phyloP scores from a whole-genome alignment of 768 basidiomycete species.

The Mycena belliarum region DNA sequence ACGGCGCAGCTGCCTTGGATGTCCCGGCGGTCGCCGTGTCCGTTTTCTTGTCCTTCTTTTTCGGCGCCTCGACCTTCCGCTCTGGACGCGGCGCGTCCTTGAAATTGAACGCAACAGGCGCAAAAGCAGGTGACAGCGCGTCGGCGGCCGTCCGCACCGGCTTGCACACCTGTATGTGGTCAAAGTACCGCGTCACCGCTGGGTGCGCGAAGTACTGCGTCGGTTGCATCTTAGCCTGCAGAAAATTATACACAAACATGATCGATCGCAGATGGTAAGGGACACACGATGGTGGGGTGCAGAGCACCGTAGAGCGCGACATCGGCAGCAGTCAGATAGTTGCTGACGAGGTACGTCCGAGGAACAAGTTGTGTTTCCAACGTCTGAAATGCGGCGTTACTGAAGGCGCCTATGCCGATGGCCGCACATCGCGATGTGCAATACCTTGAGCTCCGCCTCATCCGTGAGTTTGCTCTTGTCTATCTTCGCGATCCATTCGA shows the following conservation, averaged over 20 bases:
- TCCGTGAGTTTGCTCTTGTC: slow-evolving; percentile 48
- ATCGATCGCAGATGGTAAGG: not conserved
- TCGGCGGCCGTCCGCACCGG: slow-evolving; percentile 60
- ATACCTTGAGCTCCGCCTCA: slow-evolving; percentile 53
- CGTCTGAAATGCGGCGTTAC: slow-evolving; percentile 43
- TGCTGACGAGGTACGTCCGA: slow-evolving; percentile 83
- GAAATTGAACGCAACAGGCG: slow-evolving; percentile 67
- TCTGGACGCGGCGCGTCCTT: slow-evolving; percentile 72
- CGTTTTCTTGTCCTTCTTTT: slow-evolving; percentile 74
- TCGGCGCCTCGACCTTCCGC: slow-evolving; percentile 69
- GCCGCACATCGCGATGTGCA: slow-evolving; percentile 5
- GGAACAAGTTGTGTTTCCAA: slow-evolving; percentile 72
- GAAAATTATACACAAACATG: not conserved
- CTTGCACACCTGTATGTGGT: slow-evolving; percentile 82
- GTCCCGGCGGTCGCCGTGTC: slow-evolving; percentile 28
- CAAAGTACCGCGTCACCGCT: slow-evolving; percentile 89
- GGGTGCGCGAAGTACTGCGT: slow-evolving; percentile 79
- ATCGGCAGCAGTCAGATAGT: slow-evolving; percentile 87
- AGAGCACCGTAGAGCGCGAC: slow-evolving; percentile 89
- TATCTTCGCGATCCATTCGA: slow-evolving; percentile 70
- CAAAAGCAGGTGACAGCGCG: slow-evolving; percentile 51
- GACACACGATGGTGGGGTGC: slow-evolving; percentile 76
- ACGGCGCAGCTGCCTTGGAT: slow-evolving; percentile 29
- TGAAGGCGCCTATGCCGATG: not conserved
- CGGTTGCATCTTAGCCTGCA: slow-evolving; percentile 68